Conservation (phyloP, 805 yeast genomes). For the Metschnikowia arizonensis region DNA sequence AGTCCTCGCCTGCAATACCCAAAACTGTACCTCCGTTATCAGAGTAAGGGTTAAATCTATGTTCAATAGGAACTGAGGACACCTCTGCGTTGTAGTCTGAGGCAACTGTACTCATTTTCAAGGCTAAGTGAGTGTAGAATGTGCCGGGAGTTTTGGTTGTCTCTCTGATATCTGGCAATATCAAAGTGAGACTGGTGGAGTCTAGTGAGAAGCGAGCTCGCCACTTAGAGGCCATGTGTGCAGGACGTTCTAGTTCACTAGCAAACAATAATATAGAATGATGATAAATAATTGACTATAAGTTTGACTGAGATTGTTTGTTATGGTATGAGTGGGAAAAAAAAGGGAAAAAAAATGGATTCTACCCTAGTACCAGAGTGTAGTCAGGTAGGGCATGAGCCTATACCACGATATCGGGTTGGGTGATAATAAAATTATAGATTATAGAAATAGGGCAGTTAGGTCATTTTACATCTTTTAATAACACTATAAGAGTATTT, state of each 20-base stretch:
- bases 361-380: too few species aligned
- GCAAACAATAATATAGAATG: too few species aligned
- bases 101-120: constrained; percentile 18
- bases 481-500: too few species aligned
- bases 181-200: neutral
- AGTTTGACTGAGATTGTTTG: too few species aligned
- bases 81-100: constrained; percentile 17
- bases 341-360: too few species aligned
- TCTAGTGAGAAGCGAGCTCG: constrained; percentile 4
- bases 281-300: too few species aligned
- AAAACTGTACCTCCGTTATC: constrained; percentile 96
- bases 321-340: too few species aligned
- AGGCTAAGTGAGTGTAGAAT: neutral
- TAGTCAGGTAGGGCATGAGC: too few species aligned
- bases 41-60: constrained; percentile 86
- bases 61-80: constrained; percentile 67
- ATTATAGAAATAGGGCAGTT: too few species aligned
- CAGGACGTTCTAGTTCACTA: neutral
- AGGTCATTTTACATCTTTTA: too few species aligned
- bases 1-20: constrained; percentile 97
- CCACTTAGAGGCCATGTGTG: constrained; percentile 1
- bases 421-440: too few species aligned
- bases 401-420: too few species aligned
- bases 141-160: neutral
- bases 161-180: neutral